A percentile compares a stretch with the other conserved stretches of the same genome.
phyloP scores from a whole-genome alignment of 495 filamentous ascomycete genomes.

The Neurospora sp. region DNA sequence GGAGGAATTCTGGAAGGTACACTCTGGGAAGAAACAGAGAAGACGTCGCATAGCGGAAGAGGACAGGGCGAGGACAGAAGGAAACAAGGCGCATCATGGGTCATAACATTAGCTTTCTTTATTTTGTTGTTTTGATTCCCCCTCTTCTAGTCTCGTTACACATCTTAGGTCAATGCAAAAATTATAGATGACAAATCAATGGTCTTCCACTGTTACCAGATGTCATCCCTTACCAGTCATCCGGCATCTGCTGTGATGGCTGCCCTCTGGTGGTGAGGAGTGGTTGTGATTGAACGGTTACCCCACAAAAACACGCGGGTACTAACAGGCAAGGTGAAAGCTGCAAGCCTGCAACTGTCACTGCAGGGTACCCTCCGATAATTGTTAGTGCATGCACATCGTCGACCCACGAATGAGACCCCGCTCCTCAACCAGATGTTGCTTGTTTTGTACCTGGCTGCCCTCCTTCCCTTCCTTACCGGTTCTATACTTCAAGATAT shows the following conservation, averaged over 20 bases:
- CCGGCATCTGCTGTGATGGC: background rate
- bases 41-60: background rate
- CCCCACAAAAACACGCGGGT: background rate
- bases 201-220: background rate
- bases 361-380: background rate
- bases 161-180: background rate
- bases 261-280: background rate
- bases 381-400: background rate
- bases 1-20: background rate
- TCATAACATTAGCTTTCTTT: background rate
- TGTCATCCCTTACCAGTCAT: background rate
- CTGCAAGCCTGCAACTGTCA: background rate
- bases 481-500: background rate
- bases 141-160: background rate
- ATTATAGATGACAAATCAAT: background rate
- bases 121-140: background rate
- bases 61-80: background rate
- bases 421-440: background rate
- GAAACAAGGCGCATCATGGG: background rate
- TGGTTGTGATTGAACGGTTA: no score
- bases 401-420: background rate
- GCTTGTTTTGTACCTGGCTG: background rate
- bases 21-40: background rate
- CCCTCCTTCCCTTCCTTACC: background rate
- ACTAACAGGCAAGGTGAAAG: background rate